Evolutionary conservation across 305 asterid species (phyloP).

Genomic region (Solanum hybrid): DNA sequence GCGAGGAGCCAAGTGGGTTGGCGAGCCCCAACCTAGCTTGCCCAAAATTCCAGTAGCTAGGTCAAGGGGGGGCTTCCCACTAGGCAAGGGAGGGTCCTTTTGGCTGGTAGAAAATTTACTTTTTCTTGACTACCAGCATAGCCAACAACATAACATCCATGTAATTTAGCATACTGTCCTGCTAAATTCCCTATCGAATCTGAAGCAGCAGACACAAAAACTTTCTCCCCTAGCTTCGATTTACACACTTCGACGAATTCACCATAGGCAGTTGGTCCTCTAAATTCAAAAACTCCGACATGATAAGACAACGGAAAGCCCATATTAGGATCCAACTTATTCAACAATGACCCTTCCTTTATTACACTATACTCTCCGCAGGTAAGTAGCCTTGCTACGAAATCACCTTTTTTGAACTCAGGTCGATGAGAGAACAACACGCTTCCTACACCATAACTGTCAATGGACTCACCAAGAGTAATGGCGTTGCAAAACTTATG

Average conservation of each 20-base stretch:
- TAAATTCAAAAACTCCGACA: too few relatives aligned
- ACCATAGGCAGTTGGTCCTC: constrained; percentile 33
- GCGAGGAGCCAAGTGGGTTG: too few relatives aligned
- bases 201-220: constrained; percentile 64
- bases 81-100: too few relatives aligned
- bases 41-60: too few relatives aligned
- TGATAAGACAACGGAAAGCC: too few relatives aligned
- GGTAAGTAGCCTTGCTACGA: constrained; percentile 8
- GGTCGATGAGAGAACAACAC: constrained; percentile 9
- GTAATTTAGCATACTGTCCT: constrained; percentile 42
- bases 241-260: constrained; percentile 61
- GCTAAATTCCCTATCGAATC: constrained; percentile 44
- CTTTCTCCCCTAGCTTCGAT: constrained; percentile 45
- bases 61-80: too few relatives aligned
- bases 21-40: too few relatives aligned
- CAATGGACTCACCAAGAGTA: constrained; percentile 6
- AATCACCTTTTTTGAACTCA: constrained; percentile 1
- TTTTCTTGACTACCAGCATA: constrained; percentile 44
- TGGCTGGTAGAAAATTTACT: constrained; percentile 20
- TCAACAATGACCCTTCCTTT: constrained; percentile 6
- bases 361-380: constrained; percentile 7
- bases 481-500: not conserved
- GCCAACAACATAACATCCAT: constrained; percentile 72
- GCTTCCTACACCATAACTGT: constrained; percentile 12
- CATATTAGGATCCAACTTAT: constrained; percentile 18